These are phyloP conservation scores for Phlebiopsis gigantea DNA, from an alignment of 768 basidiomycete genomes.

Conservation along the genomic window DNA sequence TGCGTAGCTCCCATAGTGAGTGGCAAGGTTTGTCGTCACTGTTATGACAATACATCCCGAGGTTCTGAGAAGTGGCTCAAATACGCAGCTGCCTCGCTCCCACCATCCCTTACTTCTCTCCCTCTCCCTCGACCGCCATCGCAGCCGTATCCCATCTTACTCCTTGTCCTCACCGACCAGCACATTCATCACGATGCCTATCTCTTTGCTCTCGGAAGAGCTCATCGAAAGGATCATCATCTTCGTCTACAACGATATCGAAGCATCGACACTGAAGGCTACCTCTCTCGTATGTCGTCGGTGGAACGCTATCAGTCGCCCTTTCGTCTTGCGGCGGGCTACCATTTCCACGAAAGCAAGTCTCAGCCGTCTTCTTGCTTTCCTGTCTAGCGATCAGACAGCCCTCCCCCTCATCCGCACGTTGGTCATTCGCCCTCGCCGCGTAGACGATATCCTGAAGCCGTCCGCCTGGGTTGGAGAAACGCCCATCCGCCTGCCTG, in stretches of 20 bases:
- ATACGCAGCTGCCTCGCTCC: no score
- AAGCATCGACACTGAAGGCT: not conserved
- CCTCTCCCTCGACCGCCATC: no score
- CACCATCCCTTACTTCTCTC: no score
- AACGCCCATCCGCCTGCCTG: not conserved
- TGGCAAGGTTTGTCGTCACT: no score
- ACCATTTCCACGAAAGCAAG: not conserved
- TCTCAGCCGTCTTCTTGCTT: not conserved
- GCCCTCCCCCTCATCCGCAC: not conserved
- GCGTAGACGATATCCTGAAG: not conserved
- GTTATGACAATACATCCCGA: no score
- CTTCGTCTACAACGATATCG: not conserved
- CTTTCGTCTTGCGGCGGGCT: not conserved
- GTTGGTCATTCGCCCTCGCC: not conserved
- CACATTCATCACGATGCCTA: no score
- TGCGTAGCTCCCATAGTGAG: no score
- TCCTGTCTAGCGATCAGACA: not conserved
- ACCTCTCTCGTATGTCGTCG: not conserved
- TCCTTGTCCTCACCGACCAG: no score
- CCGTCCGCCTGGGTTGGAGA: not conserved
- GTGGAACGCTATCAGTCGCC: not conserved
- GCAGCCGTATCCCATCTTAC: no score
- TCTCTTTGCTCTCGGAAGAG: not conserved
- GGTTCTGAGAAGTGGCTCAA: no score
- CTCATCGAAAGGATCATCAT: not conserved